Percentiles rank a stretch among this genome's conserved stretches.
phyloP scores from a whole-genome alignment of 305 asterid genomes.

The Rubia balearica region DNA sequence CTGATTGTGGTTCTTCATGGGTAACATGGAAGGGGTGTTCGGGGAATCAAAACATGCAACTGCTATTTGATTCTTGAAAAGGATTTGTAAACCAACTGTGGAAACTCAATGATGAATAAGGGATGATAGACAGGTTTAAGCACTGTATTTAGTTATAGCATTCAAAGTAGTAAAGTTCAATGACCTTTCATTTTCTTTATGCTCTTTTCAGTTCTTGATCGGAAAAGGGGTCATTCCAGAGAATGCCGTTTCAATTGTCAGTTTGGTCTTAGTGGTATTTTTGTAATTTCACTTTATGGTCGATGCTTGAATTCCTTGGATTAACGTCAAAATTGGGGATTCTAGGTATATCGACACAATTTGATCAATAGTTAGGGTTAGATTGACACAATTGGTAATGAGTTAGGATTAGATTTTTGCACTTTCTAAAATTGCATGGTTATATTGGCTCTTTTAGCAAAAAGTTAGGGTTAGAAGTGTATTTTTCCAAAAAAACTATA shows the following conservation, averaged over 20 bases:
- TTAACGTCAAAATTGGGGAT: too few relatives aligned
- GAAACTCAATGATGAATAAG: not conserved
- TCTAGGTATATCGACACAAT: too few relatives aligned
- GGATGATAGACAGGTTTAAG: not conserved
- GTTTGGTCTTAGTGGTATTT: slow-evolving; percentile 22
- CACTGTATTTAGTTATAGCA: not conserved
- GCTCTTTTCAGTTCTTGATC: slow-evolving; percentile 15
- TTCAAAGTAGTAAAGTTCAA: not conserved
- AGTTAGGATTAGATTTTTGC: too few relatives aligned
- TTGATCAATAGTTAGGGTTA: too few relatives aligned
- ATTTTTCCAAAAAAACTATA: too few relatives aligned
- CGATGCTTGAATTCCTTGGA: too few relatives aligned
- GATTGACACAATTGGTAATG: too few relatives aligned
- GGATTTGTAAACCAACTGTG: not conserved
- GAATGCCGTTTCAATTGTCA: slow-evolving; percentile 3
- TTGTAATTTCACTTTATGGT: too few relatives aligned
- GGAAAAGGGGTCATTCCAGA: slow-evolving; percentile 4
- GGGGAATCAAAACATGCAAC: not conserved
- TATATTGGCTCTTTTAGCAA: too few relatives aligned
- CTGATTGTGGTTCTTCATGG: not conserved
- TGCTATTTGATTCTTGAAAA: not conserved
- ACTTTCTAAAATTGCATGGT: too few relatives aligned
- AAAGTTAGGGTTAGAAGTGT: too few relatives aligned
- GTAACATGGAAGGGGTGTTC: not conserved
- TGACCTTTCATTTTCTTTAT: not conserved